Base-by-base conservation (phyloP, 2,329 filamentous ascomycete species). In the Ceratocystis diversiconidia region DNA sequence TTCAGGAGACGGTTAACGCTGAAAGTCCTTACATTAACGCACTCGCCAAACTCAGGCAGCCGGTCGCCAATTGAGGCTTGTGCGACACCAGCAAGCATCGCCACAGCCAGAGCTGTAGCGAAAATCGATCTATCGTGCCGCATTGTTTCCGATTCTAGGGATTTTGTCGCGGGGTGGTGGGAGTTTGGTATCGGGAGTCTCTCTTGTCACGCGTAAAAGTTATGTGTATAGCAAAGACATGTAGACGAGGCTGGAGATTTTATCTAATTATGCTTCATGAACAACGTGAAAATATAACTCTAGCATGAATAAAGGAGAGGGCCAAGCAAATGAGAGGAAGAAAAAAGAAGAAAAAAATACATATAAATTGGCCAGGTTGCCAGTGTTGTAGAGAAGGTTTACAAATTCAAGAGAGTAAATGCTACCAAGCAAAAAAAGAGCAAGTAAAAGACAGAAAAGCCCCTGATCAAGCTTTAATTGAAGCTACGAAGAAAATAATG, bases 1-100 rank as follows among this genome's bases (percentile, higher is more conserved):
- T 57, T 5, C 22, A 57, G 12, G 7, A 7, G 15, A 5, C 52
- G 5, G 22, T 3, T 22, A n/a, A 17, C 22, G 15, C 8, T 12
- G 4, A 15, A 50, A 25, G 5, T 63, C 68, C 70, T 68, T 68
- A 95, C 92, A 79, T 90, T 77, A 64, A 97, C 84, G 74, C 94
- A 99, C 74, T 91, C 80, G 73, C 81, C 82, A 74, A 99, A 99
- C 72, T 95, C 91, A 19, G 90, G 90, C 67, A 96, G 79, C 65
- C 85, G 82, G 75, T 99, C 94, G 69, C 94, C 94, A 61, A 85
- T 72, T 3, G 92, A 96, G 32, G 91, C 94, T 64, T 79, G 75
- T 17, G 79, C 79, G n/a, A 75, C 74, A 63, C 70, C 71, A 43
- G 66, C 63, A 59, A 67, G 36, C 36, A 61, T 15, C 15, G 48